These are phyloP conservation scores for Caloboletus firmus DNA, from an alignment of 1,284 basidiomycete species.

Conservation along the genomic window DNA sequence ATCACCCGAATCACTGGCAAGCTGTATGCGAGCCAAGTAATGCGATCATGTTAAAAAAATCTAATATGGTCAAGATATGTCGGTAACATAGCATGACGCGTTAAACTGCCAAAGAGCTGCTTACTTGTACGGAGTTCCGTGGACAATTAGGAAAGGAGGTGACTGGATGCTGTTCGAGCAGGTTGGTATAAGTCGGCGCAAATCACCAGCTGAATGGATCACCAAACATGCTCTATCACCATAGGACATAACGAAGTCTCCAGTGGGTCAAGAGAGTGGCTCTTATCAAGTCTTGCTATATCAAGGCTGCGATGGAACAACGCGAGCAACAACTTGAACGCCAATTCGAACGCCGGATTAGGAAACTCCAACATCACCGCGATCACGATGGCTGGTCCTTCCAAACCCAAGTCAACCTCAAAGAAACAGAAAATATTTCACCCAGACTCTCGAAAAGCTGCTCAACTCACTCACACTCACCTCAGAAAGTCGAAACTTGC, in stretches of 20 bases:
- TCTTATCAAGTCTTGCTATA: too few relatives aligned
- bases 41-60: neutral
- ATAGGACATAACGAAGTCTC: too few relatives aligned
- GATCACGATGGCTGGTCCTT: neutral
- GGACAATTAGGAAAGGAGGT: too few relatives aligned
- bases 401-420: neutral
- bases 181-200: too few relatives aligned
- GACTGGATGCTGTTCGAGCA: too few relatives aligned
- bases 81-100: too few relatives aligned
- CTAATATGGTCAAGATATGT: neutral
- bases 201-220: too few relatives aligned
- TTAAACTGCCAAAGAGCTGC: neutral
- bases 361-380: neutral
- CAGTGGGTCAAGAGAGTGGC: too few relatives aligned
- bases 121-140: neutral
- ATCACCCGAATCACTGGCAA: neutral
- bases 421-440: slow-evolving; percentile 60
- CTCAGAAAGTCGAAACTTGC: slow-evolving; percentile 72
- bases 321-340: neutral
- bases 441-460: slow-evolving; percentile 79
- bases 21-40: neutral
- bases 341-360: neutral
- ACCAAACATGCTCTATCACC: too few relatives aligned
- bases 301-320: too few relatives aligned
- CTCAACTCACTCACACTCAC: slow-evolving; percentile 71